phyloP scores from a whole-genome alignment of 2,329 filamentous ascomycete genomes.

The Penicillium digitatum region DNA sequence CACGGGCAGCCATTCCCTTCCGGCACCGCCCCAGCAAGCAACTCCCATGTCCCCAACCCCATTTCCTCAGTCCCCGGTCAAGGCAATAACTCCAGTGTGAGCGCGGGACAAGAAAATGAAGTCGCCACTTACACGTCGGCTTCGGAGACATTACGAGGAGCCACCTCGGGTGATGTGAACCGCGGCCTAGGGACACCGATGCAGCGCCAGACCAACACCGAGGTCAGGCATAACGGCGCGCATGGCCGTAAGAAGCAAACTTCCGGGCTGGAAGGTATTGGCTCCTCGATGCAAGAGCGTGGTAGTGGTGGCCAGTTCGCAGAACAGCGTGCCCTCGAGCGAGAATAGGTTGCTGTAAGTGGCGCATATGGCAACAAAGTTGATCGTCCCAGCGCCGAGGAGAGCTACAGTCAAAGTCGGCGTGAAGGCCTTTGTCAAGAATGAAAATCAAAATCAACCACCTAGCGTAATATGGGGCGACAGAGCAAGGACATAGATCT shows the following conservation, averaged over 20 bases:
- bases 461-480: neutral
- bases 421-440: neutral
- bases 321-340: constrained; percentile 30
- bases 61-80: constrained; percentile 26
- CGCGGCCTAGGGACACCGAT: constrained; percentile 52
- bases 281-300: constrained; percentile 26
- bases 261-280: constrained; percentile 45
- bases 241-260: constrained; percentile 41
- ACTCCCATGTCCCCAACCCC: constrained; percentile 48
- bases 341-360: constrained; percentile 11
- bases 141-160: constrained; percentile 47
- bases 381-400: neutral
- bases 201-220: constrained; percentile 47
- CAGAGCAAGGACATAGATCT: neutral
- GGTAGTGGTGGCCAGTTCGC: constrained; percentile 23
- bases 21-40: constrained; percentile 57
- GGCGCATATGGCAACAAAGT: neutral
- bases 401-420: neutral
- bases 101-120: constrained; percentile 42
- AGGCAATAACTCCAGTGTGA: constrained; percentile 39
- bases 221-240: constrained; percentile 48
- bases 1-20: constrained; percentile 57
- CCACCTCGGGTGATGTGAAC: constrained; percentile 53
- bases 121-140: constrained; percentile 41
- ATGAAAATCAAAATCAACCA: neutral